Evolutionary conservation across 306 rosid genomes (phyloP), one percentile per base, ranked within the genome.

Genomic region (Quercus engelmannii): DNA sequence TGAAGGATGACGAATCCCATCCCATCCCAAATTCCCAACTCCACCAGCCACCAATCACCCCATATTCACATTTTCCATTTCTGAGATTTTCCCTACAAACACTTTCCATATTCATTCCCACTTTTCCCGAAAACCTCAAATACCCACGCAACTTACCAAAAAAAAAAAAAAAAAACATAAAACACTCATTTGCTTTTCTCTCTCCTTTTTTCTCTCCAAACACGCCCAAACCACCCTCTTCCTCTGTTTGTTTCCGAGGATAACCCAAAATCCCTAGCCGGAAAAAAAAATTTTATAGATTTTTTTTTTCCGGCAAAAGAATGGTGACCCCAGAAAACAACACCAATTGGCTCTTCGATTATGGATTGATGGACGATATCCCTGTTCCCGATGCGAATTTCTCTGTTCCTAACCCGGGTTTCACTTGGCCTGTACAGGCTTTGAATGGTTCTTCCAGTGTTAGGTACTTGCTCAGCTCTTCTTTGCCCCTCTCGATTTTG

Each of bases 261-360:
- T 69, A 79, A 62, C 25, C 11, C 54, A 12, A 76, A 78, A 6
- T 41, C 55, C 62, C 5, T 55, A 49, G 74, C 83, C 81, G 65
- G 80, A 67, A 78, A 65, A 35, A 69, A 55, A 41, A 41, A 41
- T 41, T 25, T n/a, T n/a, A n/a, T n/a, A n/a, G n/a, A n/a, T 41
- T 74, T 81, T 41, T 74, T 81, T 41, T 74, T 81, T 62, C 88
- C 90, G 85, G 84, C 84, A 55, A 49, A 18, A 81, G 43, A 78
- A 96, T 95, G 99, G 98, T 84, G 70, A 87, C 97, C 73, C 94
- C 98, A 71, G 99, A 95, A 91, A 95, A 82, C 83, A 95, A 82
- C 83, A 80, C 87, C 88, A 91, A 91, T 76, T 95, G 99, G 99
- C 83, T 92, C 46, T 90, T 77, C 83, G 98, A 95, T 80, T 95